Base-by-base conservation (phyloP, 2,329 filamentous ascomycete species). In the Exophiala phaeomuriformis region DNA sequence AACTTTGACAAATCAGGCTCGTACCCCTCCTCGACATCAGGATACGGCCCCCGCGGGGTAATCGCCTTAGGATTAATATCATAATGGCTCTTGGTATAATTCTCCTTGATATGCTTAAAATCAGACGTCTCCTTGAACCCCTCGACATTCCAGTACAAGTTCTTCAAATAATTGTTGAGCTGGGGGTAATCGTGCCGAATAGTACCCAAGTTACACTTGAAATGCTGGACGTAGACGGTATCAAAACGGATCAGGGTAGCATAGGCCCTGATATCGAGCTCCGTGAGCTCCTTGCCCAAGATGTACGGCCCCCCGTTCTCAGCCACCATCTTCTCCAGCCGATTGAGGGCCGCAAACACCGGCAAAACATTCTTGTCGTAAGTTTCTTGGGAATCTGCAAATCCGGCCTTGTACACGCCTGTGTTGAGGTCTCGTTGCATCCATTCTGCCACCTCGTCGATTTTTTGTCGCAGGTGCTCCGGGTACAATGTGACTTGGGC, bases 71-170 rank as follows among this genome's bases (percentile, higher is more conserved):
- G 81, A 59, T 84, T 84, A 55, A 84, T 77, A 55, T 78, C 76
- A 3, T 60, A 61, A 61, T 84, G 80, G 52, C 75, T 79, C 67
- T 84, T 84, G 8, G 80, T 79, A 56, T 80, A 79, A 69, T 82
- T 84, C 65, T 86, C 82, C 67, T 85, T 86, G 64, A 85, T 85
- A 62, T 86, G 82, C 57, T 68, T 76, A 59, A 85, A 85, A 57
- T 85, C 72, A 0, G 82, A 85, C 10, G 78, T 81, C 60, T 80
- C 77, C 53, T 66, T 73, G 56, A 81, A 81, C 0, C 75, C 79
- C 33, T 50, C 47, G 1, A 77, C 71, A 53, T 78, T 75, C 74
- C 77, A 82, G 67, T 83, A 84, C 64, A 82, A 63, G 33, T 73
- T 72, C 66, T 76, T 80, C 58, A 84, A 59, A 79, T 80, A 84